phyloP scores from a whole-genome alignment of 2,329 filamentous ascomycete genomes.

The Dichotomopilus funicola region DNA sequence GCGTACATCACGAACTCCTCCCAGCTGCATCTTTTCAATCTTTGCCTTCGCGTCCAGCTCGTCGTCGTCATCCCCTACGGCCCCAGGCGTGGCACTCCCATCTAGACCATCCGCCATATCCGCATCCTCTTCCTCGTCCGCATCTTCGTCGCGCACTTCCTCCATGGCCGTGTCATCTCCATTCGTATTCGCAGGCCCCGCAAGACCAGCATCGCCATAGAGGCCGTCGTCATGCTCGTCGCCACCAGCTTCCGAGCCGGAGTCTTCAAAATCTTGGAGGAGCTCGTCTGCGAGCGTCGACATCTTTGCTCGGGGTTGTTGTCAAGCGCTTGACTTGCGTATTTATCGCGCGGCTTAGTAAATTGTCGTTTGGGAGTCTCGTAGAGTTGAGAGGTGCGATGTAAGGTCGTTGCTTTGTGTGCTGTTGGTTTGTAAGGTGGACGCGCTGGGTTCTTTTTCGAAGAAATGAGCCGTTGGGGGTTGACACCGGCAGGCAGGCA shows the following conservation, averaged over 20 bases:
- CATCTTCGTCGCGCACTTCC: conserved; percentile 51
- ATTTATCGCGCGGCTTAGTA: too few relatives aligned
- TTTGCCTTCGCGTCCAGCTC: conserved; percentile 68
- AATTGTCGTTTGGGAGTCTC: too few relatives aligned
- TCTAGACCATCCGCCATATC: conserved; percentile 47
- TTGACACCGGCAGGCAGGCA: too few relatives aligned
- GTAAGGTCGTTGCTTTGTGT: too few relatives aligned
- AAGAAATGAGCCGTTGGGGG: too few relatives aligned
- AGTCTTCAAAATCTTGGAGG: conserved; percentile 84
- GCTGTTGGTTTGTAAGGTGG: too few relatives aligned
- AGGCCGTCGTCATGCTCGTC: conserved; percentile 45
- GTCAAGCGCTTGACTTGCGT: neutral
- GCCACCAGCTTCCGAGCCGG: conserved; percentile 67
- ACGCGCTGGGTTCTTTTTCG: too few relatives aligned
- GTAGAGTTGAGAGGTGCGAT: too few relatives aligned
- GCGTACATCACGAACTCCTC: conserved; percentile 67
- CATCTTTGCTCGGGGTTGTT: conserved; percentile 44
- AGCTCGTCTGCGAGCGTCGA: conserved; percentile 90
- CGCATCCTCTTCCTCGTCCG: conserved; percentile 56
- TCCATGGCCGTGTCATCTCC: conserved; percentile 50
- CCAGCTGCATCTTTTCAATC: conserved; percentile 76
- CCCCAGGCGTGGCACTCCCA: conserved; percentile 36
- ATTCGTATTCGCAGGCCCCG: conserved; percentile 34
- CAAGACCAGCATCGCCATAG: conserved; percentile 34
- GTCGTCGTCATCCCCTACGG: conserved; percentile 53